A percentile compares a stretch with the other conserved stretches of the same genome.
phyloP scores from a whole-genome alignment of 305 asterid genomes.

The Fraxinus ornus region DNA sequence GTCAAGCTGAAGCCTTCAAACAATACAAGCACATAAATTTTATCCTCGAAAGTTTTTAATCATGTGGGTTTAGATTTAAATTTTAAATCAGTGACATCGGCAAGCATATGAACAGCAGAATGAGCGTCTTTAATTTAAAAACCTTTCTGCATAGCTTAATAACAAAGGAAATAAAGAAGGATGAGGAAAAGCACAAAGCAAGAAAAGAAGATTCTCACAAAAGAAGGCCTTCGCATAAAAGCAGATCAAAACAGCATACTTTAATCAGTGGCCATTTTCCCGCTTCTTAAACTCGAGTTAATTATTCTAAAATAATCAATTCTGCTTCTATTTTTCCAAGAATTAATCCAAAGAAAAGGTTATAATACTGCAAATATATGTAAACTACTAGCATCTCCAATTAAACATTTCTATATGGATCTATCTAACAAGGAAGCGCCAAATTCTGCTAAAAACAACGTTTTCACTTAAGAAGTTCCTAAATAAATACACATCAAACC shows the following conservation, averaged over 20 bases:
- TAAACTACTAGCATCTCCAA: background rate
- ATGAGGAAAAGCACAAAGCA: slow-evolving; percentile 64
- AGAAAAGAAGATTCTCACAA: slow-evolving; percentile 72
- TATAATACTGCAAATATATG: background rate
- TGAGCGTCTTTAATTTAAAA: slow-evolving; percentile 27
- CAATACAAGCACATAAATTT: slow-evolving; percentile 17
- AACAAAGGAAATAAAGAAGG: slow-evolving; percentile 44
- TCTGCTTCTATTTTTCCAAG: slow-evolving; percentile 2
- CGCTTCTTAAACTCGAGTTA: slow-evolving; percentile 24
- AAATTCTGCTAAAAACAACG: background rate
- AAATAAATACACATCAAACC: background rate
- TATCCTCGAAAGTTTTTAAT: background rate
- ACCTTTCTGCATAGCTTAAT: slow-evolving; percentile 48
- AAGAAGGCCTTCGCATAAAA: slow-evolving; percentile 53
- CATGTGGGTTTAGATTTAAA: slow-evolving; percentile 22
- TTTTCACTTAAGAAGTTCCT: background rate
- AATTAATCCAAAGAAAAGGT: background rate
- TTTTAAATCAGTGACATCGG: slow-evolving; percentile 19
- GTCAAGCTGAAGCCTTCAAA: slow-evolving; percentile 25
- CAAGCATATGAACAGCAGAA: slow-evolving; percentile 24
- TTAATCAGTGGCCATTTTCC: slow-evolving; percentile 37
- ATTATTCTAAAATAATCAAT: slow-evolving; percentile 17
- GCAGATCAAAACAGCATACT: slow-evolving; percentile 40
- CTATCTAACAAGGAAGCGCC: background rate
- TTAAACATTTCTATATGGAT: background rate